These are phyloP conservation scores for Nakaseomyces sp. DNA, from an alignment of 1,139 yeast genomes.

Conservation along the genomic window DNA sequence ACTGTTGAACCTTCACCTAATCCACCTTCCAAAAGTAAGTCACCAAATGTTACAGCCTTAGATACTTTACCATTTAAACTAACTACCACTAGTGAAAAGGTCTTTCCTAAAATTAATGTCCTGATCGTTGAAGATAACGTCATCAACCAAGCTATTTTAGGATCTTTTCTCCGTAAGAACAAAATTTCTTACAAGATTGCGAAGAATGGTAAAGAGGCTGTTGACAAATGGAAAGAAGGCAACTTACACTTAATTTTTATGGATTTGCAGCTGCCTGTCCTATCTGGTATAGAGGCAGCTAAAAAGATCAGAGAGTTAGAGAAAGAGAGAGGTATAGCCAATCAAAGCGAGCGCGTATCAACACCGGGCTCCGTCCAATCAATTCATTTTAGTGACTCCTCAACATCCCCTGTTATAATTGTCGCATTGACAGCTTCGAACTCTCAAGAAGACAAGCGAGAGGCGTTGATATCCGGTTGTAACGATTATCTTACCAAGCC, in stretches of 20 bases:
- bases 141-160: conserved; percentile 86
- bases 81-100: conserved; percentile 23
- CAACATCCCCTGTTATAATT: conserved; percentile 75
- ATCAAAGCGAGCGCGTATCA: conserved; percentile 9
- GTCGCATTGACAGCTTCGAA: conserved; percentile 94
- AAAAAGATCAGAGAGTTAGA: conserved; percentile 81
- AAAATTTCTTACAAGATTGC: conserved; percentile 81
- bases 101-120: conserved; percentile 73
- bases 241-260: conserved; percentile 86
- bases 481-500: conserved; percentile 96
- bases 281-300: conserved; percentile 89
- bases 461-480: conserved; percentile 94
- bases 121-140: conserved; percentile 93
- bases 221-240: conserved; percentile 85
- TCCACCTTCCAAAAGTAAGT: conserved; percentile 7
- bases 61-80: conserved; percentile 7
- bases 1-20: conserved; percentile 7
- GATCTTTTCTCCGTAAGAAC: conserved; percentile 81
- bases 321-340: conserved; percentile 73
- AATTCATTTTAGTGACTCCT: conserved; percentile 32
- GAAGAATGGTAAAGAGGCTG: conserved; percentile 84
- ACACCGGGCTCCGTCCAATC: conserved; percentile 6
- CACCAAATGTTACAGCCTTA: conserved; percentile 8
- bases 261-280: conserved; percentile 92
- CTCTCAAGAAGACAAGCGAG: conserved; percentile 76